Conservation (phyloP, 208 protist genomes). For the Leptomonas seymouri region DNA sequence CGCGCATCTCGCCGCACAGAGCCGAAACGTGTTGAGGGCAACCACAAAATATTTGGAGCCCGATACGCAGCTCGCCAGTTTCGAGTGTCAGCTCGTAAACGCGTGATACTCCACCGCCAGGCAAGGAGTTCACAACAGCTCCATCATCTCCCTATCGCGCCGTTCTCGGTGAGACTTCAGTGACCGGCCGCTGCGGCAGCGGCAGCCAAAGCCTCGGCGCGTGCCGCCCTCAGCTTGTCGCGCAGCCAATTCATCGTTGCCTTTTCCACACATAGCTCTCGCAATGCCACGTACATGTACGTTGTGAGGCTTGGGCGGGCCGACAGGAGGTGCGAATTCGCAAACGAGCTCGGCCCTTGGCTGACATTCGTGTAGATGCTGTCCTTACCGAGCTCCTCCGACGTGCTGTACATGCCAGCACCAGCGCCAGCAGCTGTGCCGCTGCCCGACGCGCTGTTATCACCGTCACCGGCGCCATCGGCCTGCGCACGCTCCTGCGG, state of each 20-base stretch:
- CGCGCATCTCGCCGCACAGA: too few species aligned
- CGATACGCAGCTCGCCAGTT: too few species aligned
- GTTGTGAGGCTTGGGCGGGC: conserved; percentile 46
- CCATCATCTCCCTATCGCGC: too few species aligned
- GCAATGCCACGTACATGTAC: conserved; percentile 73
- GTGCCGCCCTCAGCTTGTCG: conserved; percentile 38
- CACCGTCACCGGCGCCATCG: conserved; percentile 9
- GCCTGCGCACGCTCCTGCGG: conserved; percentile 33
- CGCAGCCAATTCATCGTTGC: conserved; percentile 57
- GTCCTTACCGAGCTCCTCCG: conserved; percentile 6
- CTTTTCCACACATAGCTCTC: conserved; percentile 64
- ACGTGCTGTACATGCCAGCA: background rate
- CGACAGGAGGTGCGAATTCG: conserved; percentile 31
- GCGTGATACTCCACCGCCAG: too few species aligned
- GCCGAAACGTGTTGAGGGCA: too few species aligned
- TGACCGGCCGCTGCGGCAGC: background rate
- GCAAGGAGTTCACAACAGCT: too few species aligned
- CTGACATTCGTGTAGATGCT: conserved; percentile 48
- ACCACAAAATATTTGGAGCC: too few species aligned
- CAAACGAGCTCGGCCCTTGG: conserved; percentile 53
- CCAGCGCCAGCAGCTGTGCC: background rate
- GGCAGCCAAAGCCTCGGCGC: conserved; percentile 26
- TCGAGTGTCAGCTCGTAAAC: too few species aligned
- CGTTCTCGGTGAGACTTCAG: too few species aligned
- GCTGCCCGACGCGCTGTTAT: conserved; percentile 9